Conservation (phyloP, 2,329 filamentous ascomycete genomes). For the Phyllosticta citrichinensis region DNA sequence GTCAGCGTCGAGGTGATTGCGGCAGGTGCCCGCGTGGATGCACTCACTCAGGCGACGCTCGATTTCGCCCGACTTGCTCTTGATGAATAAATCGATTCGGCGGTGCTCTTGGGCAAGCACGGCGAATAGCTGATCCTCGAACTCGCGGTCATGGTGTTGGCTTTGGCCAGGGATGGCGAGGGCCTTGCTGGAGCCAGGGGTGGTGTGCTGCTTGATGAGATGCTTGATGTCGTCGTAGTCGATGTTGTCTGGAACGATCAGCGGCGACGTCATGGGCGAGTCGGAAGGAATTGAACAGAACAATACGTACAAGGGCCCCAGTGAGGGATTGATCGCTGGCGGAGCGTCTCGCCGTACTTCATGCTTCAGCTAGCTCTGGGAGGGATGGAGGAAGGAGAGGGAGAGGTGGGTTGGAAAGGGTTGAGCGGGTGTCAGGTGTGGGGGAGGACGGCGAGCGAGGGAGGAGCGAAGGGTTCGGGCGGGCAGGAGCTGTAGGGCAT, state of each 20-base stretch:
- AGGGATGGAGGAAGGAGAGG: not conserved
- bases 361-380: slow-evolving; percentile 32
- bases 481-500: not conserved
- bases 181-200: slow-evolving; percentile 56
- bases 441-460: not conserved
- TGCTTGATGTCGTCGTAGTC: slow-evolving; percentile 83
- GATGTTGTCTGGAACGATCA: slow-evolving; percentile 57
- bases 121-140: slow-evolving; percentile 61
- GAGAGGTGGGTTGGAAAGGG: not conserved
- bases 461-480: not conserved
- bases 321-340: slow-evolving; percentile 67
- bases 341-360: slow-evolving; percentile 69
- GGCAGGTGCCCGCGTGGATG: slow-evolving; percentile 13
- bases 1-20: slow-evolving; percentile 7
- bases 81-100: slow-evolving; percentile 67
- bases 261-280: slow-evolving; percentile 14
- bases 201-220: slow-evolving; percentile 72
- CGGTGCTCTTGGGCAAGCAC: slow-evolving; percentile 67
- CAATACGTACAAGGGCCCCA: slow-evolving; percentile 59
- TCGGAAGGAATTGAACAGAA: not conserved
- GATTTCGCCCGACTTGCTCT: slow-evolving; percentile 72
- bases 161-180: slow-evolving; percentile 64
- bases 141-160: slow-evolving; percentile 46
- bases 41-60: slow-evolving; percentile 55
- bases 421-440: not conserved